Base-by-base conservation (phyloP, 2,329 filamentous ascomycete species). In the Aspergillus melleus region DNA sequence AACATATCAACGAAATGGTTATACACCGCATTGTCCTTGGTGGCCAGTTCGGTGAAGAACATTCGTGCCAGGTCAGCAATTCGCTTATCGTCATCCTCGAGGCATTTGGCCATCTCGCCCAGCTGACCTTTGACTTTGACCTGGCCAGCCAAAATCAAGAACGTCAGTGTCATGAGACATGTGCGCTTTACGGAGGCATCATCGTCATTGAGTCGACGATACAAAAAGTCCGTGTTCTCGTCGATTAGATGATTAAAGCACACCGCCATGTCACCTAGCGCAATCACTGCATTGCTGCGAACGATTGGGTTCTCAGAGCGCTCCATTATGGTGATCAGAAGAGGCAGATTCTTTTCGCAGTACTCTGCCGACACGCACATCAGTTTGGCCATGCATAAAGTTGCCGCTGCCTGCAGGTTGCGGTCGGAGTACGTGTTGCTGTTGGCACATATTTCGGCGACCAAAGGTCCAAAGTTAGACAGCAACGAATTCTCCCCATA, bases 1-100 rank as follows among this genome's bases (percentile, higher is more conserved):
- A 99, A 99, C 91, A 99, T 98, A 74, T 99, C 95, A 29, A 99
- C 92, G 77, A 99, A 99, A 79, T 99, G 94, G 75, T 99, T 99
- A 77, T 99, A 99, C 2, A 99, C 92, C 2, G 95, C 95, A 72
- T 99, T 99, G 75, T 99, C 95, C 81, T 99, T 99, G 67, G 92
- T 96, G 62, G 93, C 92, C 57, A 99, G 84, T 77, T 99, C 95
- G 0, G 92, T 94, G 77, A 99, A 99, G 86, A 99, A 99, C 94
- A 98, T 98, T 60, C 92, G 85, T 14, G 92, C 91, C 71, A 99
- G 84, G 72, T 99, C 95, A 0, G 93, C 91, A 64, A 98, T 96
- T 62, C 91, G 87, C 77, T 93, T 92, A 72, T 99, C 96, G n/a
- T 88, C 87, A 71, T 99, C 95, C 77, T 99, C 95, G 30, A 99